Evolutionary conservation across 2,329 filamentous ascomycete species (phyloP), one percentile per base, ranked within the genome.

Genomic region (Nectriaceae sp.): DNA sequence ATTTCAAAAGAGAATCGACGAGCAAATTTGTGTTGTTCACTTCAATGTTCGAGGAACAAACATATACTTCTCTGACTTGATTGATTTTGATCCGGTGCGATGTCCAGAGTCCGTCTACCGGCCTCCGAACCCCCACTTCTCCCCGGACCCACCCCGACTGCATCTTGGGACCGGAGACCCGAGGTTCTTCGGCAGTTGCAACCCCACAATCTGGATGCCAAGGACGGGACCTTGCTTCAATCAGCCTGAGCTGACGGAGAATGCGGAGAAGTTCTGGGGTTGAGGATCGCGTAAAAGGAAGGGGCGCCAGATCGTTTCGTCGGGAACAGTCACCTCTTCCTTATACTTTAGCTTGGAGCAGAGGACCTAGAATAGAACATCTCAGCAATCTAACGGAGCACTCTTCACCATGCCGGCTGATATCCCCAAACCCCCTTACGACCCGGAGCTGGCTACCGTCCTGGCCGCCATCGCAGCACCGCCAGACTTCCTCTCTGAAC

Each of bases 391-490:
- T n/a, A n/a, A n/a, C n/a, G n/a, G n/a, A n/a, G n/a, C n/a, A 10
- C 20, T 16, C 33, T 20, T 40, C 49, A 40, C 20, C 44, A 55
- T 55, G 52, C n/a, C 49, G n/a, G 22, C 37, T 22, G 33, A 40
- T 16, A 52, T 52, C 29, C 43, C 45, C 19, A 57, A 54, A 19
- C 55, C 53, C 5, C 52, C 59, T 4, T 60, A 54, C 40, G 59
- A 58, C 47, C 46, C 56, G n/a, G 53, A 55, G 47, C 50, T 60
- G 18, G 53, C 49, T 4, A 49, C 53, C 20, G 46, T 51, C 24
- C 50, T 56, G 13, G 48, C 50, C 15, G 35, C 50, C 42, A 44
- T 56, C 24, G 47, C 50, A 2, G 39, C 42, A 4, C 42, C 50
- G 11, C 44, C 42, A 21, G 52, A 55, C 35, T 44, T 56, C 38